A percentile compares a stretch with the other conserved stretches of the same genome.
Evolutionary conservation across 2,329 filamentous ascomycete species (phyloP).

Genomic region (Capronia americana): DNA sequence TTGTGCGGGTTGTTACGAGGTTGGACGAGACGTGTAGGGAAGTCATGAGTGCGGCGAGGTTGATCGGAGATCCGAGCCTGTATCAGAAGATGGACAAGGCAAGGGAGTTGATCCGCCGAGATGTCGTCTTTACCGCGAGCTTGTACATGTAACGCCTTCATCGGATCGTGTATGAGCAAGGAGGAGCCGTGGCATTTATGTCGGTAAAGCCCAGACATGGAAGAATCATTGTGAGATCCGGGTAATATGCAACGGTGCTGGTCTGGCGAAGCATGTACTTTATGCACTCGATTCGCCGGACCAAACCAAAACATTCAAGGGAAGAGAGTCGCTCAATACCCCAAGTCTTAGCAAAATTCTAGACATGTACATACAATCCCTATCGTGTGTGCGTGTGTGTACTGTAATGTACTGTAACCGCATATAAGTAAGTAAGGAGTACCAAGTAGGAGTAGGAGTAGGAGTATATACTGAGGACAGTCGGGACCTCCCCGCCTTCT

Average conservation of each 20-base stretch:
- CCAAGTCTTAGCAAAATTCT: not conserved
- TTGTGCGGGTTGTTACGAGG: slow-evolving; percentile 91
- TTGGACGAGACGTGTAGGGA: slow-evolving; percentile 96
- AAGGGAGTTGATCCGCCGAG: slow-evolving; percentile 96
- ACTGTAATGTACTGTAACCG: not conserved
- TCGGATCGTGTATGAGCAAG: not conserved
- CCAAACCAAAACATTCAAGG: not conserved
- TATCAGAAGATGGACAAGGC: slow-evolving; percentile 97
- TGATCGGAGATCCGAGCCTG: slow-evolving; percentile 90
- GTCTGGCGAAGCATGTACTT: too few relatives aligned
- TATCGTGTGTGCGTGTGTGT: not conserved
- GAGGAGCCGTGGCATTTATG: not conserved
- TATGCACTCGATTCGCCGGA: too few relatives aligned
- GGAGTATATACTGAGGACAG: too few relatives aligned
- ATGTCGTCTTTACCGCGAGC: slow-evolving; percentile 88
- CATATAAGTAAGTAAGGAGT: not conserved
- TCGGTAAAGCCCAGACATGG: not conserved
- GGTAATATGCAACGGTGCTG: too few relatives aligned
- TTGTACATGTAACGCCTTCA: slow-evolving; percentile 73
- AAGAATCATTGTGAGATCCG: not conserved
- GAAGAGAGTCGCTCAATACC: not conserved
- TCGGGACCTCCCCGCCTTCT: not conserved
- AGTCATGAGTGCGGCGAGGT: slow-evolving; percentile 93
- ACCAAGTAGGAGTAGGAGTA: too few relatives aligned
- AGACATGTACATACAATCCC: not conserved